Base-by-base conservation (phyloP, 2,329 filamentous ascomycete species). In the Neofusicoccum ribis region DNA sequence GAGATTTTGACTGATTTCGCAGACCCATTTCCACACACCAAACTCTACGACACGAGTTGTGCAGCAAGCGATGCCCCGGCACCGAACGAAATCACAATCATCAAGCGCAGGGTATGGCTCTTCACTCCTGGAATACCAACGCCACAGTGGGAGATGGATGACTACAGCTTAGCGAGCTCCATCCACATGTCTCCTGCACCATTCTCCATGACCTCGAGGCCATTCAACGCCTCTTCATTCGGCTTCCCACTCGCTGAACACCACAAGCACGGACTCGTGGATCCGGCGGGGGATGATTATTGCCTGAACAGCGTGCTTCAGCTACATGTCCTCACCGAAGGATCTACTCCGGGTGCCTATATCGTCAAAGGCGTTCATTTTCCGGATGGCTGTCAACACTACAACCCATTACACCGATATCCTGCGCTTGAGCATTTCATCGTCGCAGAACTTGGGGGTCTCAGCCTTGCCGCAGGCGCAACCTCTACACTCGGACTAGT, bases 331-430 rank as follows among this genome's bases (percentile, higher is more conserved):
- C 61, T 49, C 23, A 36, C 39, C 3, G 46, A 51, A 14, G 20
- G 44, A 11, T 44, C 36, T 17, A 64, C 62, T 41, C 34, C 54
- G 11, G 68, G 70, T 34, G 69, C 68, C 41, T 72, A 67, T 44
- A 66, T 72, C 9, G 31, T 71, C n/a, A 71, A 70, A 66, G 65
- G 66, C 8, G 27, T 70, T 14, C 64, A 72, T 4, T 67, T 63
- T 43, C 59, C 65, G 14, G 15, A n/a, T 34, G 20, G 23, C 7
- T 71, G 70, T 61, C 20, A 65, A 11, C 23, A 17, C 3, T 69
- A 67, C 41, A 64, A 69, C 49, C 44, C 49, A 5, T 37, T 43
- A 15, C 41, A 27, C 2, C 60, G 63, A 11, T 66, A 68, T 44
- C 41, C 9, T 12, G 43, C 5, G 12, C 41, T 69, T 3, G 41